Percentiles rank a stretch among this genome's conserved stretches.
Evolutionary conservation across 306 rosid genomes (phyloP).

Genomic region (Leucaena leucocephala): DNA sequence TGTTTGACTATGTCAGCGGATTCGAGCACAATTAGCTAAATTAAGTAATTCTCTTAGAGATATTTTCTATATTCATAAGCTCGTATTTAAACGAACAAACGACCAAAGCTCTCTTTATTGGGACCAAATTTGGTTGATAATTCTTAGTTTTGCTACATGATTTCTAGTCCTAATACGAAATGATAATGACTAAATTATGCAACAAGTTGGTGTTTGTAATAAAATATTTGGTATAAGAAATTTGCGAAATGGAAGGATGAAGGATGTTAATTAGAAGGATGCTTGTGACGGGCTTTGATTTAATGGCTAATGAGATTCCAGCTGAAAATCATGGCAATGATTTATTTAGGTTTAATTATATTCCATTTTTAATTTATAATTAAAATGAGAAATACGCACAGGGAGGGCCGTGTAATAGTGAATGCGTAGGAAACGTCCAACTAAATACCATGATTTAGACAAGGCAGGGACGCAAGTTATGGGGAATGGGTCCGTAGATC

Average conservation of each 20-base stretch:
- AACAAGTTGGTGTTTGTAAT: not conserved
- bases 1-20: no score
- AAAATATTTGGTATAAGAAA: not conserved
- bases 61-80: no score
- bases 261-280: not conserved
- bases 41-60: no score
- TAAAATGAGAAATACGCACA: no score
- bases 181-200: not conserved
- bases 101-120: no score
- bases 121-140: no score
- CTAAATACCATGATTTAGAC: slow-evolving; percentile 43
- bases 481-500: slow-evolving; percentile 43
- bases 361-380: not conserved
- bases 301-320: not conserved
- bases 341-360: not conserved
- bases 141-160: slow-evolving; percentile 34
- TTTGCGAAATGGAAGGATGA: not conserved
- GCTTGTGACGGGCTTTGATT: not conserved
- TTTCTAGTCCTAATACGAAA: not conserved
- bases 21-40: no score
- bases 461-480: slow-evolving; percentile 32
- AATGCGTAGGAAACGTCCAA: slow-evolving; percentile 34
- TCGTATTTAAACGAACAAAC: no score
- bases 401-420: not conserved
- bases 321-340: not conserved